Percentiles rank a stretch among this genome's conserved stretches.
Conservation (phyloP, 2,329 filamentous ascomycete species). For the Acephala macrosclerotiorum region DNA sequence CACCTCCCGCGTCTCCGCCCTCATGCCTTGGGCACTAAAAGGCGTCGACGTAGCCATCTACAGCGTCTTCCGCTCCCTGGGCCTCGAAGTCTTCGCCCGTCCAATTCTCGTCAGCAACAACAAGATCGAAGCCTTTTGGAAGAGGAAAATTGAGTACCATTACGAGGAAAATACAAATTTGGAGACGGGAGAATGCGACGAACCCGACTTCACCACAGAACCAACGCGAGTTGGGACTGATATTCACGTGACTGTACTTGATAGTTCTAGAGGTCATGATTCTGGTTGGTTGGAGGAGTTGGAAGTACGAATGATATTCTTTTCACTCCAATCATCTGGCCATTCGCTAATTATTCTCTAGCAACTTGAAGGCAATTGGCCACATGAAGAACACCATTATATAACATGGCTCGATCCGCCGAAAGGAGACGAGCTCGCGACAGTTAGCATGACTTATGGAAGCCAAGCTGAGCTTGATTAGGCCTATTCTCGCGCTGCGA, state of each 20-base stretch:
- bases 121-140: not conserved
- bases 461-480: slow-evolving; percentile 25
- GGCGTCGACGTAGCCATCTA: slow-evolving; percentile 55
- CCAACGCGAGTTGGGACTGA: not conserved
- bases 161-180: not conserved
- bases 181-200: not conserved
- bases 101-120: slow-evolving; percentile 37
- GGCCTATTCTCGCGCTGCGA: slow-evolving; percentile 29
- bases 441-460: slow-evolving; percentile 20
- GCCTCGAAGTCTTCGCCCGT: slow-evolving; percentile 41
- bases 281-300: not conserved
- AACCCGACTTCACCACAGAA: not conserved
- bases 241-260: not conserved
- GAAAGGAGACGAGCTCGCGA: slow-evolving; percentile 19
- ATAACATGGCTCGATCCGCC: slow-evolving; percentile 28
- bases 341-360: not conserved
- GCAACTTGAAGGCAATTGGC: slow-evolving; percentile 13
- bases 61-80: slow-evolving; percentile 45
- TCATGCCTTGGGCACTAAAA: slow-evolving; percentile 51
- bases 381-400: not conserved
- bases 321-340: not conserved
- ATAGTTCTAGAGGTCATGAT: not conserved
- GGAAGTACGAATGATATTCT: not conserved
- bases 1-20: slow-evolving; percentile 13
- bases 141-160: not conserved